Base-by-base conservation (phyloP, 1,284 basidiomycete species). In the Schizophyllum commune region DNA sequence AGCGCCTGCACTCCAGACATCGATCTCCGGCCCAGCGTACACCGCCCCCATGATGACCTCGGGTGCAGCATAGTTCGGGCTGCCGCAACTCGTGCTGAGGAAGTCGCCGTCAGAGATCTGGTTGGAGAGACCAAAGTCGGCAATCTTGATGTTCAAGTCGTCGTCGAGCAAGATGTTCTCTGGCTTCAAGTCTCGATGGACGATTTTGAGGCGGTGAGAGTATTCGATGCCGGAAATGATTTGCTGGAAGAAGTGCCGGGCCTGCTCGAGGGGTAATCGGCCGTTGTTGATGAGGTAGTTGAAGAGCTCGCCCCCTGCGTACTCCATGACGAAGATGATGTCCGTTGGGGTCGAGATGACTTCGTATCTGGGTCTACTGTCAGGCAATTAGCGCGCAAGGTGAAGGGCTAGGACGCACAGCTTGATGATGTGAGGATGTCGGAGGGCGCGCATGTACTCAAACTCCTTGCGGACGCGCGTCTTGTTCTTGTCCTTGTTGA, bases 1-100 rank as follows among this genome's bases (percentile, higher is more conserved):
- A 34, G 97, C 94, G 0, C 95, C 95, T 62, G 92, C 92, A 68
- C 91, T 94, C 95, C 95, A 98, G n/a, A 97, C 94, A 68, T 98
- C 95, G 68, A 97, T 96, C 73, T 96, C 95, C 0, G 95, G 94
- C 0, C 95, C 95, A 1, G 93, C 94, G 71, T 98, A 98, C 7
- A 96, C 80, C 62, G 92, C 92, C 15, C 94, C 94, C 21, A 89
- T 84, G 68, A 98, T 96, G 68, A 98, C 95, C 70, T 98, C 95
- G 1, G 95, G 95, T 0, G 95, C 95, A 60, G 95, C 95, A 68
- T 98, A 98, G 74, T 98, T 97, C 0, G 95, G 95, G 72, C 91
- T 94, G 1, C 95, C 95, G 72, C 95, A 97, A 67, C 91, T 94
- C 8, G 95, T 98, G 70, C 93, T 92, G 64, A 98, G 78, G 73